Evolutionary conservation across 208 protist genomes (phyloP), one percentile per base, ranked within the genome.

Genomic region (Herpetomonas muscarum): DNA sequence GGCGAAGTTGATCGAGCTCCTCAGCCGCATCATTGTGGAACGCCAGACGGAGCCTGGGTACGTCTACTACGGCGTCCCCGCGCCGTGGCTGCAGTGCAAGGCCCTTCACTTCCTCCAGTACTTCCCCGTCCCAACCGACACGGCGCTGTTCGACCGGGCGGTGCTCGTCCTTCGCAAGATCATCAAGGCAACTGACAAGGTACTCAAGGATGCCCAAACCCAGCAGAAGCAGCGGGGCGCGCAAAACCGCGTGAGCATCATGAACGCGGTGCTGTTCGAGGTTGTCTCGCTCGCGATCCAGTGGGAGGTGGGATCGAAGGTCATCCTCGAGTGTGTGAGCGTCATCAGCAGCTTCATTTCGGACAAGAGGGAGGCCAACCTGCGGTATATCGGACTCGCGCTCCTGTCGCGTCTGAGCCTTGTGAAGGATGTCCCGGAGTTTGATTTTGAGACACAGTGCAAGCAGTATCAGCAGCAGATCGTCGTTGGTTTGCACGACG

Each of bases 21-120:
- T 97, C 48, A 59, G 56, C 4, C 73, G 66, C 56, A 88, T 97
- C 60, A 92, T 97, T 52, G 50, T 95, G n/a, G 77, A 82, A 55
- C 92, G 93, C 55, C 73, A 89, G 32, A 93, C 82, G 7, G 80
- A 93, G 46, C 76, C 76, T 12, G 96, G 97, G 25, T 98, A 99
- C 83, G 74, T 98, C 5, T 99, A 99, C 80, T 98, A 99, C 76
- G 82, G 93, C 37, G 89, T 99, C 36, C 84, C 97, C 15, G 85
- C 93, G 19, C 98, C 98, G 36, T 99, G 98, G 98, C 81, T 99
- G 24, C 97, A 99, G 83, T 86, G 97, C 31, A 99, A 98, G 70
- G 62, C 97, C n/a, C 79, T 99, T 17, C 90, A 95, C 30, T 81
- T 99, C 29, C 79, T 99, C 25, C 97, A 98, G 64, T 90, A 93